Percentiles rank a stretch among this genome's conserved stretches.
phyloP scores from a whole-genome alignment of 2,329 filamentous ascomycete species.

The Colletotrichum higginsianum region DNA sequence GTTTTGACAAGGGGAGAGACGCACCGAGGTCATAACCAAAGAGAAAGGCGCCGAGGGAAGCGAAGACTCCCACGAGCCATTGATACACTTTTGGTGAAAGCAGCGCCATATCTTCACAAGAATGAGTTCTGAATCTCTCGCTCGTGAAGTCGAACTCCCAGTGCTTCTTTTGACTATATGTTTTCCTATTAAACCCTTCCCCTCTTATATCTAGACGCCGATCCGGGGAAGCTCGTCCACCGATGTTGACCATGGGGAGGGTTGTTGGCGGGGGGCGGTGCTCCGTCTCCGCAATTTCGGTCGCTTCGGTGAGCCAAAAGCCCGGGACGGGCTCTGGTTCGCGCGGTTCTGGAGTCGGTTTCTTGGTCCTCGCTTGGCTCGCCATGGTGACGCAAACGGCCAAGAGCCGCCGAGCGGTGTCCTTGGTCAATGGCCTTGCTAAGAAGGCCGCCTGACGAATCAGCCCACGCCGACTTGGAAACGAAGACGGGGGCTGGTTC shows the following conservation, averaged over 20 bases:
- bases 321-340: slow-evolving; percentile 21
- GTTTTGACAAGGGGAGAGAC: background rate
- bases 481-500: background rate
- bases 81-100: slow-evolving; percentile 47
- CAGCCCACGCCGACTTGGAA: background rate
- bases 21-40: slow-evolving; percentile 86
- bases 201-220: slow-evolving; percentile 24
- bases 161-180: background rate
- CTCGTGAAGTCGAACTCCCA: background rate
- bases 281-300: slow-evolving; percentile 31
- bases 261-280: background rate
- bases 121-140: background rate
- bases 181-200: background rate
- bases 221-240: slow-evolving; percentile 25
- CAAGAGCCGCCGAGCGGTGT: slow-evolving; percentile 12
- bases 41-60: slow-evolving; percentile 80
- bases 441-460: slow-evolving; percentile 26
- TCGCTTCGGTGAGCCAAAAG: slow-evolving; percentile 27
- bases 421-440: slow-evolving; percentile 10
- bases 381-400: slow-evolving; percentile 28
- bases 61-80: slow-evolving; percentile 77
- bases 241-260: background rate
- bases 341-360: slow-evolving; percentile 22
- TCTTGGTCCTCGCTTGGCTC: slow-evolving; percentile 25
- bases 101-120: slow-evolving; percentile 18